Percentiles rank a stretch among this genome's conserved stretches.
These are phyloP conservation scores for Bimuria novae-zelandiae DNA, from an alignment of 2,329 filamentous ascomycete genomes.

Conservation along the genomic window DNA sequence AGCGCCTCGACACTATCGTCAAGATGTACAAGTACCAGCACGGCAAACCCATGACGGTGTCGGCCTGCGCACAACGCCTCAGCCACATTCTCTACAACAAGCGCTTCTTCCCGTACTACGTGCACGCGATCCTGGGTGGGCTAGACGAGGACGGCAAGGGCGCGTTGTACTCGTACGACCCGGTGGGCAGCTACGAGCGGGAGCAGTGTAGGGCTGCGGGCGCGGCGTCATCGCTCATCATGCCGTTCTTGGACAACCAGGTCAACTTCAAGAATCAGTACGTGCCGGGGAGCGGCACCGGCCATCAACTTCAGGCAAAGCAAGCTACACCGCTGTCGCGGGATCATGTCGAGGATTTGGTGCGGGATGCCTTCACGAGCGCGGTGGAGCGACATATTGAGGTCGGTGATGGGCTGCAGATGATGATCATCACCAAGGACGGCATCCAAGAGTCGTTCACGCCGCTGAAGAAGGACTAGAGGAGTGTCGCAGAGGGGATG, in stretches of 20 bases:
- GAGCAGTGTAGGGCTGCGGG: conserved; percentile 95
- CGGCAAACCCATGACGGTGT: conserved; percentile 92
- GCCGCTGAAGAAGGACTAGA: conserved; percentile 71
- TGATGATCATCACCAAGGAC: conserved; percentile 86
- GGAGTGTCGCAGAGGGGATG: conserved; percentile 24
- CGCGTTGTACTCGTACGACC: conserved; percentile 96
- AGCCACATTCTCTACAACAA: conserved; percentile 96
- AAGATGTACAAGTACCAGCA: conserved; percentile 99
- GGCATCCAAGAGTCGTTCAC: conserved; percentile 86
- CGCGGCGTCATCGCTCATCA: conserved; percentile 91
- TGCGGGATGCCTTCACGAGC: conserved; percentile 97
- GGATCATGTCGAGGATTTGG: conserved; percentile 78
- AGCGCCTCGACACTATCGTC: conserved; percentile 90
- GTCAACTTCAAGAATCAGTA: conserved; percentile 99
- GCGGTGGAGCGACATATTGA: conserved; percentile 99
- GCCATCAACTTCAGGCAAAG: conserved; percentile 77
- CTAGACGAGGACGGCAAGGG: conserved; percentile 94
- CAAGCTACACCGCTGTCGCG: conserved; percentile 70
- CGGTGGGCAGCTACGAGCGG: conserved; percentile 95
- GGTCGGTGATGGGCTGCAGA: conserved; percentile 94
- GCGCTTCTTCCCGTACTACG: conserved; percentile 99
- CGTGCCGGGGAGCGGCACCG: conserved; percentile 80
- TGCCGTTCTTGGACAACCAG: conserved; percentile 99
- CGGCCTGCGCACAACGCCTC: conserved; percentile 91
- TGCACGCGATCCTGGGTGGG: conserved; percentile 89